Evolutionary conservation across 2,329 filamentous ascomycete genomes (phyloP), one percentile per base, ranked within the genome.

Genomic region (Xylariaceae sp.): DNA sequence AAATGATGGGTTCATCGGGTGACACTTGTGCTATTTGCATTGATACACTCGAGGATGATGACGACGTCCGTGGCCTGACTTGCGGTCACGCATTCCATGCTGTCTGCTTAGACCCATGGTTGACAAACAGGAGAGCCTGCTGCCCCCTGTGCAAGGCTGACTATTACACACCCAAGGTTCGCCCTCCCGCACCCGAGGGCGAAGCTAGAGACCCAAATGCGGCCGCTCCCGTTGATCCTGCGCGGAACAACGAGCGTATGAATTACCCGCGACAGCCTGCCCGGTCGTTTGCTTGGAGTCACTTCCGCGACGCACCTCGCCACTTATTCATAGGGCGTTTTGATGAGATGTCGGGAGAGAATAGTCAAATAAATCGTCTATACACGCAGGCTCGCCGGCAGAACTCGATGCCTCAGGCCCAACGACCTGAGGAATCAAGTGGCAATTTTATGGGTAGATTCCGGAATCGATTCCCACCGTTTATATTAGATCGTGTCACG

Each of bases 21-120:
- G 94, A 99, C 68, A 88, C 90, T 1, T 99, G 94, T 72, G 94
- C 94, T 49, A 97, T 99, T 65, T 99, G 94, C 71, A 87, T 99
- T 61, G 94, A 99, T 68, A 87, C 83, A 0, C 81, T 99, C 19
- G 94, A 99, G 70, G 90, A 97, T 60, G 89, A 96, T 60, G 94
- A 97, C 64, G 92, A 99, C 68, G 86, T 99, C 48, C 89, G 94
- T 63, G 94, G 94, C 2, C 75, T 99, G 58, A 91, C 89, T 3
- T 99, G 94, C 67, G 94, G 94, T n/a, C 94, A 99, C 71, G 91
- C 92, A 51, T 99, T 97, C 81, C 94, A 99, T 70, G 91, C 91
- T 49, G 89, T 87, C 40, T 99, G 94, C 68, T 83, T 99, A 47
- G 94, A 99, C 65, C 94, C 94, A 8, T 99, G 94, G 94, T 76